Base-by-base conservation (phyloP, 83 land plant species). In the Picea abies region DNA sequence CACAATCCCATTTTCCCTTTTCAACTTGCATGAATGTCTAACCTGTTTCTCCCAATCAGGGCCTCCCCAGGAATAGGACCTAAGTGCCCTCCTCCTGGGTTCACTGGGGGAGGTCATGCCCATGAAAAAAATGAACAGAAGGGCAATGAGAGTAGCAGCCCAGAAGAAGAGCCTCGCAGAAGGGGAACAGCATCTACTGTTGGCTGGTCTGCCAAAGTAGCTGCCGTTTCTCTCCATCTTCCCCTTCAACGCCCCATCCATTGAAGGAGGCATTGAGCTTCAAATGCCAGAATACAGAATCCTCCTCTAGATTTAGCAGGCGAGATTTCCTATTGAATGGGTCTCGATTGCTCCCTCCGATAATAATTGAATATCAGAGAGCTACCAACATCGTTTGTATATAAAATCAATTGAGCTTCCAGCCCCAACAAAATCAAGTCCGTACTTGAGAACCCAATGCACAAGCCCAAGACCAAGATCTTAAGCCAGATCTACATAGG, bases 11-110 rank as follows among this genome's bases (percentile, higher is more conserved):
- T 63, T 2, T 16, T 2, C 29, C 16, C 83, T 86, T 10, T 58
- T 49, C 0, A 76, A 67, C 3, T 86, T 80, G 20, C 89, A 90
- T 32, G 82, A 58, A 37, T 76, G 58, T 17, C 69, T 37, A 47
- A 80, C 72, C 47, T 80, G 82, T 25, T 80, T 80, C 82, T 80
- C 82, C 82, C 82, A 80, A 4, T 63, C 72, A 44, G 82, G 58
- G 29, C 82, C 82, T 16, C 82, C 82, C 82, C 82, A 66, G 56
- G 77, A 80, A 44, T 44, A 64, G 52, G 58, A 35, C 11, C 58
- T 26, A 41, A 80, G 75, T 20, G 75, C 47, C 7, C 82, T 63
- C 20, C 82, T 37, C 58, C 56, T 37, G 58, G 20, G n/a, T 20
- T 80, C 72, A 4, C 11, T 41, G 4, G 82, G 60, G 26, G 82